Evolutionary conservation across 2,329 filamentous ascomycete species (phyloP), one percentile per base, ranked within the genome.

Genomic region (Fusarium sp.): DNA sequence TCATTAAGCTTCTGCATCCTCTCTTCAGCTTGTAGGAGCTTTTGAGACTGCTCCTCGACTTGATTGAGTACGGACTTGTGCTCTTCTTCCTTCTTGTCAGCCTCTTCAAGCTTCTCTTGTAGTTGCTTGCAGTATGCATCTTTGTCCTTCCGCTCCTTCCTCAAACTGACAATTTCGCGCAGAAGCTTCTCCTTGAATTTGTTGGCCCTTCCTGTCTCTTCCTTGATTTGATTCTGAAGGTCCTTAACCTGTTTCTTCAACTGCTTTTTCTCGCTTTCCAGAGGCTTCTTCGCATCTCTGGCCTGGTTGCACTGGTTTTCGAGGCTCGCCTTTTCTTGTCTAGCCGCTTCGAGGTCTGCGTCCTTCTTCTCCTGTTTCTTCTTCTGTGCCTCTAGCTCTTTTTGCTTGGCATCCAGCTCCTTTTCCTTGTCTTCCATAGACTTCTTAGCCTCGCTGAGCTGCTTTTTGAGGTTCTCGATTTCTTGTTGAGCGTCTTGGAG

Each of bases 381-480:
- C 18, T 38, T 38, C 34, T 38, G 34, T 12, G 34, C 7, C 10
- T 38, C 1, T 38, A 38, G 34, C 18, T 38, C 34, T n/a, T 38
- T n/a, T 38, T n/a, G 9, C 18, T 38, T 38, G 34, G 2, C 16
- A 11, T 38, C 11, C 18, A 38, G 34, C 24, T 24, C 24, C 24
- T 24, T 24, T 24, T 24, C 24, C 5, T 24, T 24, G 24, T 24
- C 24, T 24, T 24, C 6, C 24, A 24, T 24, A n/a, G 34, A 38
- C 34, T n/a, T 38, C 6, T n/a, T 11, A n/a, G 6, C 3, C 5
- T 7, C 1, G 9, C 1, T 3, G 34, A n/a, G 34, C 10, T 38
- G 9, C 1, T 2, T 1, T n/a, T 4, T 18, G 18, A 38, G 34
- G 16, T 9, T 5, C 16, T 2, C 2, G 16, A 2, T 34, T 9